Base-by-base conservation (phyloP, 352 stramenopile genomes). In the Globisporangium abappressorium region DNA sequence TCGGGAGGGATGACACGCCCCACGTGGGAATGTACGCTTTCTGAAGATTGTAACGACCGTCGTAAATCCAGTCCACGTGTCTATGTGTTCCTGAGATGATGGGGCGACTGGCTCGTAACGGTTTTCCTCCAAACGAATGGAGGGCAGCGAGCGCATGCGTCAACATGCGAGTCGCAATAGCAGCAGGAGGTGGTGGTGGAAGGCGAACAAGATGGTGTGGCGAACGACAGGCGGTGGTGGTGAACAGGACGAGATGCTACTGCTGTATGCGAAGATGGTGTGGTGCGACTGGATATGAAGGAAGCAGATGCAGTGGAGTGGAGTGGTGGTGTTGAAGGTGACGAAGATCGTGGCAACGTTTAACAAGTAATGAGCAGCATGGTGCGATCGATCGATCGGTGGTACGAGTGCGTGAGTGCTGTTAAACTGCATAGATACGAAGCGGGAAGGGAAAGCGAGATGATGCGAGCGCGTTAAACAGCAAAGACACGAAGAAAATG, bases 11-110 rank as follows among this genome's bases (percentile, higher is more conserved):
- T 59, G 54, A 59, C 54, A 12, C n/a, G 22, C n/a, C n/a, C 11
- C 14, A 28, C 22, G 22, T 30, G 30, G n/a, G 56, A 61, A 61
- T 30, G 56, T 22, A 9, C 33, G 56, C 56, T 12, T 33, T 22
- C 56, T 62, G 55, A 61, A 61, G 54, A 58, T 58, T 59, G 26
- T 30, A 20, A 20, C 26, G 54, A 30, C 56, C 30, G 56, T 28
- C 20, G 38, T 24, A 63, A 24, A 54, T 28, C 12, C 26, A 34
- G 56, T 14, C 38, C 49, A 60, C 62, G 49, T 67, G 34, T 67
- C 62, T 67, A 54, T 67, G 62, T 28, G 62, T 60, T 61, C 36
- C 60, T 57, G 59, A 65, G 55, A 38, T 11, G 56, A 62, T 43
- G 56, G 33, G 24, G 24, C 53, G 24, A 62, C 56, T 62, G 56